These are phyloP conservation scores for Bipolaris gigantea DNA, from an alignment of 2,329 filamentous ascomycete species.

Conservation along the genomic window DNA sequence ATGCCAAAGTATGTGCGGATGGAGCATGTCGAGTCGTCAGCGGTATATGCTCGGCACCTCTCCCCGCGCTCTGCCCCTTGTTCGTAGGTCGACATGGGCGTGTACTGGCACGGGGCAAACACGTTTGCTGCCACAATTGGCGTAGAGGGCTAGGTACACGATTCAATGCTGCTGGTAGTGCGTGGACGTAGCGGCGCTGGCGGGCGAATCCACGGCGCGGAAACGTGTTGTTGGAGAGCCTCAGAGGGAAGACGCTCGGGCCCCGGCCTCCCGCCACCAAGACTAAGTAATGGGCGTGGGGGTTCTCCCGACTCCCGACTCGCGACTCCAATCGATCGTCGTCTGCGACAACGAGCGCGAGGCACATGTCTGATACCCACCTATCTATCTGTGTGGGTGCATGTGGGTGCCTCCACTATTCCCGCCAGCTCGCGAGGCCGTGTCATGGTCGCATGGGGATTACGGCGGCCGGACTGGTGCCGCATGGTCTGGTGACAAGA, in stretches of 20 bases:
- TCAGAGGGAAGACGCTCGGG: slow-evolving; percentile 13
- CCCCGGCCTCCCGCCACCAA: slow-evolving; percentile 26
- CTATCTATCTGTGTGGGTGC: too few relatives aligned
- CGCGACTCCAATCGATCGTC: slow-evolving; percentile 9
- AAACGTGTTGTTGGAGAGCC: slow-evolving; percentile 13
- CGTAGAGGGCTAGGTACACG: background rate
- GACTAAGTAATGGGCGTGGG: slow-evolving; percentile 30
- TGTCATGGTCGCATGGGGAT: slow-evolving; percentile 14
- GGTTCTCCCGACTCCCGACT: slow-evolving; percentile 8
- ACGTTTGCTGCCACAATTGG: background rate
- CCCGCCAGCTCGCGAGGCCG: slow-evolving; percentile 4
- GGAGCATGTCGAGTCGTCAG: too few relatives aligned
- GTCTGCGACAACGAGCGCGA: slow-evolving; percentile 21
- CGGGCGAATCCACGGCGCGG: slow-evolving; percentile 7
- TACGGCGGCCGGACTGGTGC: slow-evolving; percentile 27
- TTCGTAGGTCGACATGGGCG: background rate
- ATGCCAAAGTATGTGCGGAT: slow-evolving; percentile 21
- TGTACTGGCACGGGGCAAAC: background rate
- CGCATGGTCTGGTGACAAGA: slow-evolving; percentile 33
- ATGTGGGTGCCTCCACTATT: background rate
- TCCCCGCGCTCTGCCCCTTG: too few relatives aligned
- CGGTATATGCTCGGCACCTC: too few relatives aligned
- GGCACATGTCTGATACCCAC: slow-evolving; percentile 1
- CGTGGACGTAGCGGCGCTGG: background rate
- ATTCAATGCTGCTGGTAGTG: background rate